Base-by-base conservation (phyloP, 305 asterid genomes). In the Vinca major region DNA sequence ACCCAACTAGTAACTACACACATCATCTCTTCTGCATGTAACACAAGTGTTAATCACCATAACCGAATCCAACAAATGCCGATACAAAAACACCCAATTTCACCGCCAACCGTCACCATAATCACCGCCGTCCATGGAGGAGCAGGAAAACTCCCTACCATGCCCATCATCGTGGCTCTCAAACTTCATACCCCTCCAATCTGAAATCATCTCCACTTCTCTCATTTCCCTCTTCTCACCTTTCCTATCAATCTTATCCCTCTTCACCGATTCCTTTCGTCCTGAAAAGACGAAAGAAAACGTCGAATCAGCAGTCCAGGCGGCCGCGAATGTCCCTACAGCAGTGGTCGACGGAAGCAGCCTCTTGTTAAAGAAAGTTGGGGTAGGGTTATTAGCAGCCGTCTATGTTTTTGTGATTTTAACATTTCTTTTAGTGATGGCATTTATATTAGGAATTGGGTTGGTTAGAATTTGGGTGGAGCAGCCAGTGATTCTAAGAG, bases 401-500 rank as follows among this genome's bases (percentile, higher is more conserved):
- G 87, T 78, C 0, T 86, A 88, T 65, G 89, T 82, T 5, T 62
- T 74, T 74, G 68, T 84, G 80, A 72, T 84, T 76, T 72, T 89
- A 67, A 51, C 74, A 7, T n/a, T 68, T 7, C 66, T 82, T 67
- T 51, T 85, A 83, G 60, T 63, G 1, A 58, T 78, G 73, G 87
- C 95, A 2, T 81, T 82, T 65, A 58, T 74, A 55, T 44, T 85
- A 78, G 98, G 92, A 3, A 79, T 88, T 4, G 86, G 85, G 66
- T 13, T 86, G 67, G 96, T 92, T 65, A 70, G 81, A 1, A n/a
- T 72, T 41, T 88, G 87, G 90, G 82, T 76, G 77, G 98, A 92
- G 49, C 84, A 88, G 77, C 95, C 96, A 4, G 75, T 89, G 71
- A 70, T 66, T 21, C 74, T 82, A 53, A 80, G 71, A 63, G 84